phyloP scores from a whole-genome alignment of 2,329 filamentous ascomycete species.

The Esteya vermicola region DNA sequence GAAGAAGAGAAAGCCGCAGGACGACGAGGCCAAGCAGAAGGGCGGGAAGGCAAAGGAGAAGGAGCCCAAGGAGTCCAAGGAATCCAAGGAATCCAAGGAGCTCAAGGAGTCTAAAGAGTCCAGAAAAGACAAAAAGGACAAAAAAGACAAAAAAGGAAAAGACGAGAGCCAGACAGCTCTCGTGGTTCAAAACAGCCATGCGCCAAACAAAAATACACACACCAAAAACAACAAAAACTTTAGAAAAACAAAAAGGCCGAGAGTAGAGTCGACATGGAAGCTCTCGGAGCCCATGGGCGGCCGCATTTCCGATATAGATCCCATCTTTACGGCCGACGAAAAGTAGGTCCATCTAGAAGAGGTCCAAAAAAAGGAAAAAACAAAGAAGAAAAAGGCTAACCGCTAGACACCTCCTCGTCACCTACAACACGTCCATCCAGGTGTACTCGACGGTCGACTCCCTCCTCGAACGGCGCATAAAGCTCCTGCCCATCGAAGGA shows the following conservation, averaged over 20 bases:
- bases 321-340: conserved; percentile 46
- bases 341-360: conserved; percentile 27
- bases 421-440: conserved; percentile 61
- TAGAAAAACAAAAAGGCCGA: not conserved
- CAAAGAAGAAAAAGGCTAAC: not conserved
- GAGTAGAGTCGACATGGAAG: conserved; percentile 41
- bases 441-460: conserved; percentile 74
- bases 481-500: conserved; percentile 27
- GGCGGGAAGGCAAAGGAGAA: not conserved
- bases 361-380: no score
- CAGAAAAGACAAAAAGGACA: not conserved
- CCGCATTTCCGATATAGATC: conserved; percentile 49
- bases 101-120: no score
- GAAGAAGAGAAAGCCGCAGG: conserved; percentile 9
- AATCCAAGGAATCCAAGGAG: no score
- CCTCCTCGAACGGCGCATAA: conserved; percentile 59
- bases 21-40: not conserved
- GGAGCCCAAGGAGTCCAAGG: no score
- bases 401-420: conserved; percentile 54
- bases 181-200: no score
- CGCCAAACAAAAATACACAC: no score
- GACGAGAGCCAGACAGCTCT: not conserved
- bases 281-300: conserved; percentile 52
- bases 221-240: not conserved
- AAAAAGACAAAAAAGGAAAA: not conserved